Conservation (phyloP, 2,329 filamentous ascomycete species). For the Fusarium heterosporum region DNA sequence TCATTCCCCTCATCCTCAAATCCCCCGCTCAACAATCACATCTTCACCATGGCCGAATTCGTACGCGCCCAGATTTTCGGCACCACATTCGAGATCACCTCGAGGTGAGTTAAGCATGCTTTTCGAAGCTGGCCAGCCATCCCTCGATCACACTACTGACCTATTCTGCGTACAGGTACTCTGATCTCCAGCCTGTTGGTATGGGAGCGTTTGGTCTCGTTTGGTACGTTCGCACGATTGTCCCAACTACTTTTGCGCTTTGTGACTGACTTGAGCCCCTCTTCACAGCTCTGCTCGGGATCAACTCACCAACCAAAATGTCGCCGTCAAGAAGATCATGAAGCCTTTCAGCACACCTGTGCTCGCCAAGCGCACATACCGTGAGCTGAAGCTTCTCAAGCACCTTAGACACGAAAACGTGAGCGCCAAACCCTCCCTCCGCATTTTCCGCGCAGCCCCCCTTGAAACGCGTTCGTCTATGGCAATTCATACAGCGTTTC, state of each 20-base stretch:
- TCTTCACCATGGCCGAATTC: conserved; percentile 92
- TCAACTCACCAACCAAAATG: conserved; percentile 95
- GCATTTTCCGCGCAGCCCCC: conserved; percentile 1
- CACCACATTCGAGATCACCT: conserved; percentile 99
- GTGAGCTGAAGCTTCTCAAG: conserved; percentile 96
- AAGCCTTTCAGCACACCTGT: conserved; percentile 99
- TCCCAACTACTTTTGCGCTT: conserved; percentile 1
- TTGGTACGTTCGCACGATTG: conserved; percentile 72
- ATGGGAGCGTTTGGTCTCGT: conserved; percentile 99
- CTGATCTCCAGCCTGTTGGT: conserved; percentile 96
- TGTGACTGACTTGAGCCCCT: conserved; percentile 14
- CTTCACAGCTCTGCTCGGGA: conserved; percentile 87
- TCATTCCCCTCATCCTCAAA: conserved; percentile 11
- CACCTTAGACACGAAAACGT: conserved; percentile 98
- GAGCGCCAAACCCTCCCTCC: conserved; percentile 41
- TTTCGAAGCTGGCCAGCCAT: neutral
- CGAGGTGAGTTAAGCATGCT: conserved; percentile 71
- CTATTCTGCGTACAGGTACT: conserved; percentile 73
- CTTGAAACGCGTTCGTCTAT: neutral
- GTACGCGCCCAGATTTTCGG: conserved; percentile 99
- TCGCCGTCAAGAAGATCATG: conserved; percentile 99
- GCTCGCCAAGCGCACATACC: conserved; percentile 95
- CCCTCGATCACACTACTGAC: conserved; percentile 24
- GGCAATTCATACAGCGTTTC: neutral
- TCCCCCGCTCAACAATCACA: conserved; percentile 20